Conservation (phyloP, 2,329 filamentous ascomycete genomes). For the Colletotrichum theobromicola region DNA sequence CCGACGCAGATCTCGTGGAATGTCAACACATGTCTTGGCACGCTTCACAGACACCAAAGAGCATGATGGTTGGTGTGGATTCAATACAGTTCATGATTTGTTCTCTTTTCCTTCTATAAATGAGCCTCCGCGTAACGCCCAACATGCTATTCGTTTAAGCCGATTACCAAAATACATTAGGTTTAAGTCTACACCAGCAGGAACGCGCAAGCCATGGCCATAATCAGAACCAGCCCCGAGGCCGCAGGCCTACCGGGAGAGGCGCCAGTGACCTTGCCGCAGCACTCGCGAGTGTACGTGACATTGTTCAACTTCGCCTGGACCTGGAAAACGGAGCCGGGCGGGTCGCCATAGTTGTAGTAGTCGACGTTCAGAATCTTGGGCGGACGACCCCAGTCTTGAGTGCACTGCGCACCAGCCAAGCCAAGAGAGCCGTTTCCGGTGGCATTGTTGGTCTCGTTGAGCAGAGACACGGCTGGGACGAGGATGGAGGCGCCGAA, state of each 20-base stretch:
- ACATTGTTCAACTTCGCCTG: conserved; percentile 75
- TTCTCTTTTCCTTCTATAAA: background rate
- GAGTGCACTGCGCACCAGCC: conserved; percentile 66
- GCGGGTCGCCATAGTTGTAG: conserved; percentile 72
- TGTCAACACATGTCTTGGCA: background rate
- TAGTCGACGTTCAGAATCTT: conserved; percentile 86
- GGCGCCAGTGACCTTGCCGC: conserved; percentile 45
- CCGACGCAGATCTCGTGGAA: background rate
- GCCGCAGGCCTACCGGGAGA: conserved; percentile 5
- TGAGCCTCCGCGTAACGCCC: background rate
- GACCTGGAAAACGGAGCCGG: conserved; percentile 78
- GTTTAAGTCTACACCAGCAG: background rate
- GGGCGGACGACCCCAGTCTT: conserved; percentile 70
- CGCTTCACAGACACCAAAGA: background rate
- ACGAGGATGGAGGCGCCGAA: conserved; percentile 69
- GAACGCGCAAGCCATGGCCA: conserved; percentile 14
- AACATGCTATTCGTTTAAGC: background rate
- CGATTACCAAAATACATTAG: background rate
- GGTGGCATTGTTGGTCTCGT: conserved; percentile 71
- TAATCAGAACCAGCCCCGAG: background rate
- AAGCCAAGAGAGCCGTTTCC: conserved; percentile 71
- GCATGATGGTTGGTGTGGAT: background rate
- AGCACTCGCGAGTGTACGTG: conserved; percentile 67
- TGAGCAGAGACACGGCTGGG: conserved; percentile 72
- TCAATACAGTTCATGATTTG: background rate